A percentile compares a stretch with the other conserved stretches of the same genome.
phyloP scores from a whole-genome alignment of 1,284 basidiomycete species.

The Puccinia coronata region DNA sequence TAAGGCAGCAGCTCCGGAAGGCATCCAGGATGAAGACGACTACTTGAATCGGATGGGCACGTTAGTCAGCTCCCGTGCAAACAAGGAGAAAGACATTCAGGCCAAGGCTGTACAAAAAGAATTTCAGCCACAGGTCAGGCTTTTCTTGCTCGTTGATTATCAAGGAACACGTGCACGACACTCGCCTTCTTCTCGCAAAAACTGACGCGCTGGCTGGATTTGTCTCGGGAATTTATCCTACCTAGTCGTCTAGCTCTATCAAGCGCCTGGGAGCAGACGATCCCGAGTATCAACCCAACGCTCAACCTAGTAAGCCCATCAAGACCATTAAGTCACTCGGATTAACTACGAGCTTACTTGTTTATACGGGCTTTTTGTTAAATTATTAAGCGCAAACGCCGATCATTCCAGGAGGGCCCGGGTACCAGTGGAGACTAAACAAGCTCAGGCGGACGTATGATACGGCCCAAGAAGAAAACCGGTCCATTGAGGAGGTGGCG shows the following conservation, averaged over 20 bases:
- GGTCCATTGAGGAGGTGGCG: slow-evolving; percentile 65
- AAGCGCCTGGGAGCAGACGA: slow-evolving; percentile 42
- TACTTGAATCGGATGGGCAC: not conserved
- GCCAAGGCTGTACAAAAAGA: too few relatives aligned
- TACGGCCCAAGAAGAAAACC: slow-evolving; percentile 38
- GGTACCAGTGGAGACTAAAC: slow-evolving; percentile 46
- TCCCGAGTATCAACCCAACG: slow-evolving; percentile 40
- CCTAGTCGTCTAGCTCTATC: slow-evolving; percentile 42
- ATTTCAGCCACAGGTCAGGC: not conserved
- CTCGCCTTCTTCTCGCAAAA: too few relatives aligned
- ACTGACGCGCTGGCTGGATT: too few relatives aligned
- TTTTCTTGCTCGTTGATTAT: too few relatives aligned
- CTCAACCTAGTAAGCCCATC: slow-evolving; percentile 10
- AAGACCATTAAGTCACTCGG: not conserved
- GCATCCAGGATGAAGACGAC: too few relatives aligned
- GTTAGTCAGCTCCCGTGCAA: slow-evolving; percentile 12
- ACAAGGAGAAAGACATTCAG: slow-evolving; percentile 23
- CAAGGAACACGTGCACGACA: too few relatives aligned
- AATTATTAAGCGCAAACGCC: slow-evolving; percentile 8
- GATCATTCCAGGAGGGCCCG: slow-evolving; percentile 35
- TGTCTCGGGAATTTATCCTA: not conserved
- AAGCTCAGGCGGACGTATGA: slow-evolving; percentile 47
- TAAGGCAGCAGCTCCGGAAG: not conserved
- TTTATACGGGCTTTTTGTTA: not conserved
- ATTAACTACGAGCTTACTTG: too few relatives aligned